Evolutionary conservation across 106 monocot species (phyloP), one percentile per base, ranked within the genome.

Genomic region (Allium sativum): DNA sequence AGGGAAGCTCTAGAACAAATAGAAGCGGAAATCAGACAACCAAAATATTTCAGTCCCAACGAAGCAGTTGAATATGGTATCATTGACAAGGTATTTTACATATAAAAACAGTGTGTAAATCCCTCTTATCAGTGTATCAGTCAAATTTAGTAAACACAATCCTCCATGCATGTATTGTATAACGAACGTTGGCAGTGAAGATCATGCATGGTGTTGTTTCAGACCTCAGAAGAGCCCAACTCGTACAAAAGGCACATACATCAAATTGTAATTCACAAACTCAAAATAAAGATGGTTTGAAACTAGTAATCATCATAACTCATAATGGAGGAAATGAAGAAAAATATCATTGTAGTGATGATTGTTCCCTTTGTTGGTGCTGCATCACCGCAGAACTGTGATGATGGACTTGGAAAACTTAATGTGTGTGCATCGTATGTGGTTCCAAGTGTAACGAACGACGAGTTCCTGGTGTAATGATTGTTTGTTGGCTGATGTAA

Each of bases 1-100:
- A 0, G 90, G 90, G 18, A 87, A 96, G 65, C 96, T 60, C 55
- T 61, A 0, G 90, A 96, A 73, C 84, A 84, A 72, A 96, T 96
- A 56, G 96, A 84, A 67, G 78, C 73, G 66, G 96, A 96, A 56
- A 87, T 96, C 59, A 79, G 87, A 62, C 90, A 82, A 2, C 96
- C 90, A 31, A 96, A 96, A 67, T 96, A 96, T 68, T 96, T 96
- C 69, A 87, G 84, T 47, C 96, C 96, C 10, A 84, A 74, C 50
- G 96, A 96, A 84, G 96, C 96, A 43, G 78, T 91, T 60, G 90
- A 91, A 69, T 96, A 96, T 73, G 96, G 96, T 6, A 84, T 96
- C 59, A 96, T 96, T 44, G 96, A 96, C 55, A 96, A 96, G 84
- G 96, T 87, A 74, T 40, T 21, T 21, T 47, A 3, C 3, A 40